Percentiles rank a stretch among this genome's conserved stretches.
phyloP scores from a whole-genome alignment of 2,329 filamentous ascomycete genomes.

The Rhinocladiella similis region DNA sequence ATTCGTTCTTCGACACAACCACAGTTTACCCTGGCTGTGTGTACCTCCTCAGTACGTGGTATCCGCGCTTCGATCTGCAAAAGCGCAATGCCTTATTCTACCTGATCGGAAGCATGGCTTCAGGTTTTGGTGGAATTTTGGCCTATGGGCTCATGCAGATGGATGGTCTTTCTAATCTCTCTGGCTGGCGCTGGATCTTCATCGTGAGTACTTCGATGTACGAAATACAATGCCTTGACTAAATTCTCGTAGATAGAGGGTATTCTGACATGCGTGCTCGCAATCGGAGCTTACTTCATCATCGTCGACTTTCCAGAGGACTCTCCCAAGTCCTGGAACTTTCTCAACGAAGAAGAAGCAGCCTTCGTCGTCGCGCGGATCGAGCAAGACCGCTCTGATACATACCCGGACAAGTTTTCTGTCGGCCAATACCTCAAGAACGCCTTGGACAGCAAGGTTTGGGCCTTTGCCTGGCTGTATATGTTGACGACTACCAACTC shows the following conservation, averaged over 20 bases:
- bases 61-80: slow-evolving; percentile 31
- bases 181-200: slow-evolving; percentile 18
- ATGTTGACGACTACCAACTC: slow-evolving; percentile 63
- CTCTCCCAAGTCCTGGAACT: slow-evolving; percentile 33
- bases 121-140: slow-evolving; percentile 49
- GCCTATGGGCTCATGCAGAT: slow-evolving; percentile 42
- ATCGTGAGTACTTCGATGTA: background rate
- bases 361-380: slow-evolving; percentile 44
- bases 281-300: slow-evolving; percentile 32
- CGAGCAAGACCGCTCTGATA: slow-evolving; percentile 55
- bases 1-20: background rate
- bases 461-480: slow-evolving; percentile 56
- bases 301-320: slow-evolving; percentile 41
- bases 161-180: slow-evolving; percentile 22
- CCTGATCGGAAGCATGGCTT: slow-evolving; percentile 47
- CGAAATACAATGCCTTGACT: too few species aligned
- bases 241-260: slow-evolving; percentile 1
- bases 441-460: slow-evolving; percentile 54
- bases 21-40: slow-evolving; percentile 49
- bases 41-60: slow-evolving; percentile 55
- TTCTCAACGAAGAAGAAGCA: slow-evolving; percentile 32
- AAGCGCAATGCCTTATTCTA: slow-evolving; percentile 48
- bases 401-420: slow-evolving; percentile 49
- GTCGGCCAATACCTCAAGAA: slow-evolving; percentile 49
- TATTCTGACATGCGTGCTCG: slow-evolving; percentile 26